phyloP scores from a whole-genome alignment of 1,284 basidiomycete genomes.

The Cystobasidium pallidum region DNA sequence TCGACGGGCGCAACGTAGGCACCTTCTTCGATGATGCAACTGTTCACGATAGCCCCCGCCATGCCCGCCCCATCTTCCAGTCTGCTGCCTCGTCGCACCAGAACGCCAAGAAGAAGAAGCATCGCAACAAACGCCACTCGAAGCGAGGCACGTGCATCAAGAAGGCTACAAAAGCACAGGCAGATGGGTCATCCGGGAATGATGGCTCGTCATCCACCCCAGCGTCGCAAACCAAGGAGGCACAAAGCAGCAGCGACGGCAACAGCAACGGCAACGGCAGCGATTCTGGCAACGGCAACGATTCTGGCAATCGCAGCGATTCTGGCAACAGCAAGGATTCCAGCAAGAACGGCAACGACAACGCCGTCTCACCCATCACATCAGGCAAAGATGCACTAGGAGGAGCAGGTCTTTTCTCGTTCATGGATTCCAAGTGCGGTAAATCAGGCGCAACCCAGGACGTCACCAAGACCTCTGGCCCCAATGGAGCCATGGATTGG shows the following conservation, averaged over 20 bases:
- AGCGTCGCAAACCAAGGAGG: slow-evolving; percentile 1
- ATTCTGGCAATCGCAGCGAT: no score
- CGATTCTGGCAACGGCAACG: no score
- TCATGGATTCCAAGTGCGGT: slow-evolving; percentile 45
- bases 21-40: slow-evolving; percentile 16
- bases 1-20: slow-evolving; percentile 2
- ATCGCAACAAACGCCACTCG: neutral
- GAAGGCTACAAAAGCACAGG: slow-evolving; percentile 15
- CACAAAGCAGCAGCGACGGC: neutral
- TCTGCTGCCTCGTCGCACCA: slow-evolving; percentile 3
- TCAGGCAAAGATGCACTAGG: slow-evolving; percentile 22
- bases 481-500: slow-evolving; percentile 75
- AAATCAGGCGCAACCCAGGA: slow-evolving; percentile 58
- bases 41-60: slow-evolving; percentile 6
- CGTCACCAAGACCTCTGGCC: slow-evolving; percentile 63
- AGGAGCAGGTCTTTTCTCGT: slow-evolving; percentile 30
- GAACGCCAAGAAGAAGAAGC: no score
- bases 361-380: slow-evolving; percentile 18
- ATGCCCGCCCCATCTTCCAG: slow-evolving; percentile 20
- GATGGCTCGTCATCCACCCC: slow-evolving; percentile 1
- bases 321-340: neutral
- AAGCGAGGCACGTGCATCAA: slow-evolving; percentile 21
- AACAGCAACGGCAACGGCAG: no score
- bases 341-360: neutral
- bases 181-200: neutral